Evolutionary conservation across 768 basidiomycete genomes (phyloP), one percentile per base, ranked within the genome.

Genomic region (Omphalotus guepiniiformis): DNA sequence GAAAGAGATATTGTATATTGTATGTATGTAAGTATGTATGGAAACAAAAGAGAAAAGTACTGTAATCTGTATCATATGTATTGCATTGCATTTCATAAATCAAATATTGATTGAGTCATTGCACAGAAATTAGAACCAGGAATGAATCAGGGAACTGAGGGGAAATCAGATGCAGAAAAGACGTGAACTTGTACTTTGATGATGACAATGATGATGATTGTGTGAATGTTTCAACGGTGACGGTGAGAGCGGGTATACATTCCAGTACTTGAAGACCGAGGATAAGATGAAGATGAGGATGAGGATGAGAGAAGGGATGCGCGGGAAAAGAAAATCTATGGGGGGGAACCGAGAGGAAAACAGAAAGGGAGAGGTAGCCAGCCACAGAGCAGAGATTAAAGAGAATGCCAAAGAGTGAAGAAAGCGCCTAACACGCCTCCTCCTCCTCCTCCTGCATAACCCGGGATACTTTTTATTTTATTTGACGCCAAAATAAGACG

Each of bases 341-440:
- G 30, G 30, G 30, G n/a, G n/a, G 7, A n/a, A 37, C n/a, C n/a
- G 35, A 7, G 6, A 37, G 35, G 35, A n/a, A 37, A n/a, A 21
- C n/a, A n/a, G n/a, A 37, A 15, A 21, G 35, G 21, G 35, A 15
- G n/a, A 37, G 6, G 35, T n/a, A n/a, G n/a, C n/a, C n/a, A n/a
- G n/a, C n/a, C n/a, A n/a, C n/a, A n/a, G n/a, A n/a, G n/a, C n/a
- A n/a, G n/a, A n/a, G n/a, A n/a, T n/a, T n/a, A n/a, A n/a, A n/a
- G n/a, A n/a, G n/a, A n/a, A n/a, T n/a, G n/a, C n/a, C n/a, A n/a
- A n/a, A n/a, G n/a, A n/a, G n/a, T n/a, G n/a, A n/a, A n/a, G n/a
- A n/a, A n/a, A n/a, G 40, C 40, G 16, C 27, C 41, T 42, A 16
- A 46, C 35, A 36, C 44, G 35, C 30, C 29, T n/a, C n/a, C n/a